These are phyloP conservation scores for Magnaporthiopsis rhizophila DNA, from an alignment of 2,329 filamentous ascomycete genomes.

Conservation along the genomic window DNA sequence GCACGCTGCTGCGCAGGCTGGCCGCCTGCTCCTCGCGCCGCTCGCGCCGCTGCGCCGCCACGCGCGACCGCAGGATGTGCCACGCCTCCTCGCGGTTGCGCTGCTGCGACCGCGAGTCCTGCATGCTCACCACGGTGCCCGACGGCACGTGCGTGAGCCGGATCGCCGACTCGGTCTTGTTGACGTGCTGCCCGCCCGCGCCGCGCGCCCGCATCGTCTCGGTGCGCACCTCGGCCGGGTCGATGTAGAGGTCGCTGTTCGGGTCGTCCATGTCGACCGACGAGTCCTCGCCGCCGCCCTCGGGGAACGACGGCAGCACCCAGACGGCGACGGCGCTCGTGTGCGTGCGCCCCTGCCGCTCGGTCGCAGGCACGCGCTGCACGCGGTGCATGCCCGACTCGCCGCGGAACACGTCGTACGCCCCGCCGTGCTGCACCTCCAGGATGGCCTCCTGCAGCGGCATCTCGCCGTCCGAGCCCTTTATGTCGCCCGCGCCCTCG, in stretches of 20 bases:
- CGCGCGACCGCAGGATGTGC: constrained; percentile 70
- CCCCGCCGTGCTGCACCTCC: constrained; percentile 67
- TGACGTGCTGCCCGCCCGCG: constrained; percentile 94
- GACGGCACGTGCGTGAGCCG: constrained; percentile 86
- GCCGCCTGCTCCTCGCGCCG: constrained; percentile 75
- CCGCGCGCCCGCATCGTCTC: constrained; percentile 91
- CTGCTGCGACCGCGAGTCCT: constrained; percentile 85
- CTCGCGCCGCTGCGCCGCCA: constrained; percentile 74
- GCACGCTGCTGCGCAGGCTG: constrained; percentile 65
- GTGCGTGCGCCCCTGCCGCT: constrained; percentile 84
- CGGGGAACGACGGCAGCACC: constrained; percentile 78
- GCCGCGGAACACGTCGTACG: constrained; percentile 73
- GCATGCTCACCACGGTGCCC: constrained; percentile 79
- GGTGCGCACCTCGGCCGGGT: constrained; percentile 69
- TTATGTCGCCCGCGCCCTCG: constrained; percentile 52
- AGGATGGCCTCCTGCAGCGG: constrained; percentile 82
- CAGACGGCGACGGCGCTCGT: constrained; percentile 89
- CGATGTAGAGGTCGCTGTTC: constrained; percentile 83
- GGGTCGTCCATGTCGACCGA: constrained; percentile 67
- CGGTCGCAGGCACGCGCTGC: constrained; percentile 85
- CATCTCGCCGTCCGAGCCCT: constrained; percentile 49
- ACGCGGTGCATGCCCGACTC: constrained; percentile 95
- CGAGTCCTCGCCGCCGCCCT: constrained; percentile 16
- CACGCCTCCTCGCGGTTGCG: constrained; percentile 84
- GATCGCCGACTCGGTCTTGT: constrained; percentile 95